Base-by-base conservation (phyloP, 75 land plant species). In the Cupressus sempervirens region DNA sequence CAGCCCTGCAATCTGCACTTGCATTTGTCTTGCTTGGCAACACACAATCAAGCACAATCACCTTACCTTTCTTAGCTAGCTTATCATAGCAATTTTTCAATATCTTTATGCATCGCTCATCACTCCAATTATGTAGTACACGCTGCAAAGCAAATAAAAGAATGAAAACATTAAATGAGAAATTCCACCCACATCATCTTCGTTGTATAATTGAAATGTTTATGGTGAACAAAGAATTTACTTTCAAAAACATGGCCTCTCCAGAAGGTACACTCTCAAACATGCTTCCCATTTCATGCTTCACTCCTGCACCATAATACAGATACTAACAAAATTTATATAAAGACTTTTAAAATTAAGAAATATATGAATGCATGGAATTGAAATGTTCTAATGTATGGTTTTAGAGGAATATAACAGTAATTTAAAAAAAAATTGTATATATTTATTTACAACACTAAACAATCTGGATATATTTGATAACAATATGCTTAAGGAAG, bases 71-170 rank as follows among this genome's bases (percentile, higher is more conserved):
- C 23, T 85, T 81, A n/a, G 90, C 88, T 20, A 93, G 80, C 14
- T 93, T 87, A 48, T 85, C 83, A 26, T 89, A 88, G 30, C 94
- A 93, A 50, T 92, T 93, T 87, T 82, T 93, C 87, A 92, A 56
- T 48, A 93, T 48, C 83, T 90, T 91, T 82, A 85, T 30, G 83
- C 92, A 92, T 65, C 89, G 86, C 38, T 90, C 92, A 56, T 93
- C 95, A 48, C 91, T 91, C 93, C 93, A 92, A 48, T 90, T 91
- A 85, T 93, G 95, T 14, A 89, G 86, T 76, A 94, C 90, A 92
- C 93, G 93, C 94, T 94, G 85, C 87, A 87, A 80, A 53, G 5
- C 4, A 2, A 30, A 30, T 10, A 32, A 43, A 43, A 43, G 6
- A 30, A 30, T n/a, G 32, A 32, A 72, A 72, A 0, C 0, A 30